Base-by-base conservation (phyloP, 768 basidiomycete species). In the Clathrus columnatus region DNA sequence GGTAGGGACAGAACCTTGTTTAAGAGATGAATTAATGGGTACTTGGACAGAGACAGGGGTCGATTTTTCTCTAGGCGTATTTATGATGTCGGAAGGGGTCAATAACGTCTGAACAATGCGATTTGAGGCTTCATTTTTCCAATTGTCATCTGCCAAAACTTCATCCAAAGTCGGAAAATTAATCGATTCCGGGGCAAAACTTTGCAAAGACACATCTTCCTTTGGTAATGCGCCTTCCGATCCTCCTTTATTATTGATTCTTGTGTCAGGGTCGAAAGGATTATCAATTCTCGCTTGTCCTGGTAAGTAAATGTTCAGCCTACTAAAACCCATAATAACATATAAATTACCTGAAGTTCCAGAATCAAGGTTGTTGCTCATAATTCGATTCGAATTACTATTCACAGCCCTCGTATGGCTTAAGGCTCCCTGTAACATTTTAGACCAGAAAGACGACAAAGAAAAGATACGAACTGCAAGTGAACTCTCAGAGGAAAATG, bases 81-180 rank as follows among this genome's bases (percentile, higher is more conserved):
- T 36, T 36, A n/a, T 36, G 4, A 36, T n/a, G n/a, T 8, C n/a
- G n/a, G 4, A 14, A 4, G 36, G n/a, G 4, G 36, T 36, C 2
- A 36, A 36, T 36, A 36, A 36, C 14, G 14, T n/a, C 4, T 8
- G 11, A 11, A 36, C 11, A 11, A 36, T 36, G 36, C 36, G 36
- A 36, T 2, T 36, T n/a, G 45, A 47, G 16, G 54, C 54, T 1
- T 27, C 44, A 4, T 48, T 47, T 32, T 47, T 47, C 54, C 54
- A 55, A n/a, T 55, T 29, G 0, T 48, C 46, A 17, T 55, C 29
- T 16, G 54, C 45, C 5, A 55, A 29, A 24, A 55, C 7, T 18
- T 48, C 44, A 16, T 47, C 48, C 24, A 55, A n/a, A 16, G 20
- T 20, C 16, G 24, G 11, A 24, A 53, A 24, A 18, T 44, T 30